A percentile compares a stretch with the other conserved stretches of the same genome.
Evolutionary conservation across 805 yeast genomes (phyloP).

Genomic region (Monosporozyma aerobia): DNA sequence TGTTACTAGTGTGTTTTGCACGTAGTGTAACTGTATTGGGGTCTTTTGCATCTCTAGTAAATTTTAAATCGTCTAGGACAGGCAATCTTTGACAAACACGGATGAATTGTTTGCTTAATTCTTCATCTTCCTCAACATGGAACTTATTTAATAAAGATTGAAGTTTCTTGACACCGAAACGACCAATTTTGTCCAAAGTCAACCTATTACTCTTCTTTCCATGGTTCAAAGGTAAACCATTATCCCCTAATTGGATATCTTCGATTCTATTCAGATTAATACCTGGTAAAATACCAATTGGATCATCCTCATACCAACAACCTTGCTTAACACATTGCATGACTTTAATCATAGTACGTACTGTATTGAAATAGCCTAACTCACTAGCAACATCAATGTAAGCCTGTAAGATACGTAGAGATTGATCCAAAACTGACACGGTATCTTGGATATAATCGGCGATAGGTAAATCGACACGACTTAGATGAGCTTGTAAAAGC

Average conservation of each 20-base stretch:
- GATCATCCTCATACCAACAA: slow-evolving; percentile 74
- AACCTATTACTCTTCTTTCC: slow-evolving; percentile 9
- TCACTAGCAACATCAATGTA: slow-evolving; percentile 85
- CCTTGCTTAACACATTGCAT: slow-evolving; percentile 89
- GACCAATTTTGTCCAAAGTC: slow-evolving; percentile 37
- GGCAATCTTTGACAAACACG: slow-evolving; percentile 53
- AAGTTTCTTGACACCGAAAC: slow-evolving; percentile 29
- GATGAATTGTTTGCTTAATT: slow-evolving; percentile 40
- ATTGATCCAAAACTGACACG: slow-evolving; percentile 84
- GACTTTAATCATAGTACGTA: slow-evolving; percentile 49
- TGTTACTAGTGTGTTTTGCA: slow-evolving; percentile 44
- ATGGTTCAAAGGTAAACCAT: slow-evolving; percentile 11
- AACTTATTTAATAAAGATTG: slow-evolving; percentile 8
- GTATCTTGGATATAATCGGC: slow-evolving; percentile 95
- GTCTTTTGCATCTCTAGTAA: slow-evolving; percentile 26
- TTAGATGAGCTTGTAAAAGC: slow-evolving; percentile 74
- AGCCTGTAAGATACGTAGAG: slow-evolving; percentile 89
- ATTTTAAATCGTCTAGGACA: slow-evolving; percentile 38
- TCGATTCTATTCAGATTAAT: slow-evolving; percentile 28
- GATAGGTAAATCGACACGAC: slow-evolving; percentile 76
- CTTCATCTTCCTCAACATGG: slow-evolving; percentile 35
- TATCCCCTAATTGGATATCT: slow-evolving; percentile 12
- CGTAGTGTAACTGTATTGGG: slow-evolving; percentile 34
- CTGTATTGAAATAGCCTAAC: slow-evolving; percentile 58
- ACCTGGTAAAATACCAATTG: slow-evolving; percentile 39